Evolutionary conservation across 2,329 filamentous ascomycete genomes (phyloP), one percentile per base, ranked within the genome.

Genomic region (Didymella exigua): DNA sequence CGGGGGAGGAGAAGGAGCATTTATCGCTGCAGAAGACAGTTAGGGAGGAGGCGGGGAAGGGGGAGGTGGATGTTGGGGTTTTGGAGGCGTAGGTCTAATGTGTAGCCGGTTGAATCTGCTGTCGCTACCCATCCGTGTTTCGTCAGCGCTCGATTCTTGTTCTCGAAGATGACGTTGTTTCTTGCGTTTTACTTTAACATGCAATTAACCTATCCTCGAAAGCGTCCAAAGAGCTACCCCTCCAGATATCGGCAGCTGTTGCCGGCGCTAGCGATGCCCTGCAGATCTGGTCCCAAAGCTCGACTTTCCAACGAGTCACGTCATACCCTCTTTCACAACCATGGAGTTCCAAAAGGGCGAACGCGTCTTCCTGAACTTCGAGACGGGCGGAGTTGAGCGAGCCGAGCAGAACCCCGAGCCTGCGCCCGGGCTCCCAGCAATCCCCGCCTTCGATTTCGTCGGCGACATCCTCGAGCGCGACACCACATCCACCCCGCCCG

Each of bases 401-500:
- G 72, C 76, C 29, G 70, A 74, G 16, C 49, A 59, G 8, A 38
- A 38, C 14, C 21, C 13, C 14, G 56, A 63, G 41, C 47, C 61
- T 14, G 43, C 57, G 11, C 40, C 62, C 44, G 56, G 64, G 24
- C 43, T 42, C 49, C 63, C 53, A 36, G 50, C 52, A 29, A 66
- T 60, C 41, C 57, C 59, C 42, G 65, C 58, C 7, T 83, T 89
- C 45, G 65, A 58, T 13, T 83, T 89, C 36, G 80, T 96, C 37
- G 84, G 84, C 50, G 93, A 97, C 63, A 86, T 98, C 59, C 83
- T 89, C 67, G 93, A 98, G 78, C 89, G 90, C 59, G 82, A 86
- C 38, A 75, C 79, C 30, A 75, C 83, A 33, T 80, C 85, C 19
- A 87, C 85, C 59, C 82, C 89, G 4, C 87, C 89, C 8, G 80